Conservation (phyloP, 306 rosid species). For the Cicer judaicum region DNA sequence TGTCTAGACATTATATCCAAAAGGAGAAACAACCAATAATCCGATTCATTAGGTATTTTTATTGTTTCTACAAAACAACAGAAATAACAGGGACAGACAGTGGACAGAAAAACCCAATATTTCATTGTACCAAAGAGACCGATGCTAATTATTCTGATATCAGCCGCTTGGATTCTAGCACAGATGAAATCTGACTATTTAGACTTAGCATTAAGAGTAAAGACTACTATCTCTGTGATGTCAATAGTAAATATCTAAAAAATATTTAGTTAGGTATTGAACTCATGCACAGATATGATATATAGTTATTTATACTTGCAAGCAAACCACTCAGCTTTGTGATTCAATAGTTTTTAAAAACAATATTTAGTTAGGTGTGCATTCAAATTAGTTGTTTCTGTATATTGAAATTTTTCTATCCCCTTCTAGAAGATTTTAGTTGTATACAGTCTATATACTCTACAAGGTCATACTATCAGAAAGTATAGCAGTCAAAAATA, state of each 20-base stretch:
- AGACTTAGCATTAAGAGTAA: background rate
- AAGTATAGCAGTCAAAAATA: conserved; percentile 28
- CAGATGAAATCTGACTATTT: background rate
- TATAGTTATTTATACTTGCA: conserved; percentile 3
- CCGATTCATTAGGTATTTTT: conserved; percentile 32
- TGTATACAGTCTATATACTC: conserved; percentile 18
- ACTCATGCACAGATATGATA: background rate
- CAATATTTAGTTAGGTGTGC: background rate
- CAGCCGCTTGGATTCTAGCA: conserved; percentile 20
- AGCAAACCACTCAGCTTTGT: background rate
- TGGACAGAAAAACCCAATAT: conserved; percentile 25
- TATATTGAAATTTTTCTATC: background rate
- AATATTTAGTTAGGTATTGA: background rate
- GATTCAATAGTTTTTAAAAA: conserved; percentile 3
- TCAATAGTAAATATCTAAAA: background rate
- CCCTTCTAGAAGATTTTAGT: conserved; percentile 29
- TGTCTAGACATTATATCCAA: conserved; percentile 29
- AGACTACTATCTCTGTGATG: conserved; percentile 5
- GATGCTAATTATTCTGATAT: conserved; percentile 18
- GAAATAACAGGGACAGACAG: conserved; percentile 4
- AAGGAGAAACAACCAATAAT: conserved; percentile 34
- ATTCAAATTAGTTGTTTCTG: conserved; percentile 14
- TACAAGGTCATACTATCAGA: conserved; percentile 30
- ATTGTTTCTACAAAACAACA: conserved; percentile 13
- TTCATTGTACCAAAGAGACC: conserved; percentile 3